Percentiles rank a stretch among this genome's conserved stretches.
These are phyloP conservation scores for Knufia fluminis DNA, from an alignment of 2,329 filamentous ascomycete species.

Conservation along the genomic window DNA sequence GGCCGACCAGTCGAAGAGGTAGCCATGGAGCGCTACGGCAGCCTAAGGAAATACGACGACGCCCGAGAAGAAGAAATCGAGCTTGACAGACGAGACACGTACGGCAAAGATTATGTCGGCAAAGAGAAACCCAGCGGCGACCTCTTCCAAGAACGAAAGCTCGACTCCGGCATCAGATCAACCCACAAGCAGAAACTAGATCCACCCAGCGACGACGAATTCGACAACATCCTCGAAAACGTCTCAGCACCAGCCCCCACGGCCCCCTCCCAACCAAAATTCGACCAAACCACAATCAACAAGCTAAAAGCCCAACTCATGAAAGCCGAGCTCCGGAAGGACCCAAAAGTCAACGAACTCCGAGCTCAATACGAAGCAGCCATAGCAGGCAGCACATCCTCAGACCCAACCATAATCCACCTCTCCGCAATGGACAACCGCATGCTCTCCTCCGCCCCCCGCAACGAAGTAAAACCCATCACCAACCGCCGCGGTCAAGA, in stretches of 20 bases:
- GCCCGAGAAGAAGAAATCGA: slow-evolving; percentile 90
- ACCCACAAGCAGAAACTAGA: slow-evolving; percentile 10
- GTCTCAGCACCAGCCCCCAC: slow-evolving; percentile 27
- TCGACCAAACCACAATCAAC: slow-evolving; percentile 64
- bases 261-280: slow-evolving; percentile 8
- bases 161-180: slow-evolving; percentile 45
- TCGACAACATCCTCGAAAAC: slow-evolving; percentile 26
- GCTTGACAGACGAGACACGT: slow-evolving; percentile 69
- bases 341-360: slow-evolving; percentile 64
- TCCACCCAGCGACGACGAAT: slow-evolving; percentile 27
- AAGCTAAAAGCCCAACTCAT: slow-evolving; percentile 87
- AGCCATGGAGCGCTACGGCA: slow-evolving; percentile 72
- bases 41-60: slow-evolving; percentile 77
- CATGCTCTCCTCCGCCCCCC: slow-evolving; percentile 68
- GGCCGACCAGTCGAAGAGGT: slow-evolving; percentile 69
- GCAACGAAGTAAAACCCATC: slow-evolving; percentile 66
- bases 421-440: slow-evolving; percentile 83
- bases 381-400: slow-evolving; percentile 52
- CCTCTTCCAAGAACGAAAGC: slow-evolving; percentile 66
- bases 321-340: slow-evolving; percentile 80
- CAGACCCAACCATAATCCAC: slow-evolving; percentile 62
- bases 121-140: slow-evolving; percentile 85
- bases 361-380: slow-evolving; percentile 78
- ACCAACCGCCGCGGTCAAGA: slow-evolving; percentile 74
- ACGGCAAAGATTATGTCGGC: slow-evolving; percentile 74